Conservation (phyloP, 2,329 filamentous ascomycete species). For the Pseudogymnoascus sp. region DNA sequence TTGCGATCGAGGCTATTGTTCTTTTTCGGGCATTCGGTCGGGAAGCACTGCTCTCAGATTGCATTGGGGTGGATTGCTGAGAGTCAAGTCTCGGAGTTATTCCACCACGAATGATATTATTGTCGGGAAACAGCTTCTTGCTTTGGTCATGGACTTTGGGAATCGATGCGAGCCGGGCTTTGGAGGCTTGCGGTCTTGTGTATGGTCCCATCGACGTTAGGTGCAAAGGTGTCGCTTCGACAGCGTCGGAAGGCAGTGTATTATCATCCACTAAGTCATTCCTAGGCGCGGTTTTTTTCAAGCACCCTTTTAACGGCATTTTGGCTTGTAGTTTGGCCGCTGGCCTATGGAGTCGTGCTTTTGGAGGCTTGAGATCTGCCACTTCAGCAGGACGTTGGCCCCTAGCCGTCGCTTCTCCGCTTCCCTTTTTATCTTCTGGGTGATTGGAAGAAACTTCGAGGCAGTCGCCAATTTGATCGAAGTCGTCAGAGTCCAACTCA, state of each 20-base stretch:
- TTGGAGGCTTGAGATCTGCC: neutral
- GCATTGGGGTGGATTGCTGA: neutral
- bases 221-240: neutral
- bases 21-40: neutral
- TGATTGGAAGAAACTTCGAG: neutral
- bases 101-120: neutral
- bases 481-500: neutral
- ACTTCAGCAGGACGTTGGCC: neutral
- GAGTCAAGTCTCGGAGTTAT: neutral
- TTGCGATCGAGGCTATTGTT: neutral
- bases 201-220: conserved; percentile 17
- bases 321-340: neutral
- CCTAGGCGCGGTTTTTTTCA: neutral
- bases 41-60: neutral
- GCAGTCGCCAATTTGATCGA: neutral
- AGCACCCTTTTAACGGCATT: neutral
- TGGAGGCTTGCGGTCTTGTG: conserved; percentile 14
- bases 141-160: neutral
- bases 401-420: neutral
- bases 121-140: neutral
- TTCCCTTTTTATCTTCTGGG: neutral
- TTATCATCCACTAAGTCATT: neutral
- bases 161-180: neutral
- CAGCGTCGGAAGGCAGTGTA: neutral
- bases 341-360: neutral